Evolutionary conservation across 1,284 basidiomycete genomes (phyloP).

Genomic region (Takashimella koratensis): DNA sequence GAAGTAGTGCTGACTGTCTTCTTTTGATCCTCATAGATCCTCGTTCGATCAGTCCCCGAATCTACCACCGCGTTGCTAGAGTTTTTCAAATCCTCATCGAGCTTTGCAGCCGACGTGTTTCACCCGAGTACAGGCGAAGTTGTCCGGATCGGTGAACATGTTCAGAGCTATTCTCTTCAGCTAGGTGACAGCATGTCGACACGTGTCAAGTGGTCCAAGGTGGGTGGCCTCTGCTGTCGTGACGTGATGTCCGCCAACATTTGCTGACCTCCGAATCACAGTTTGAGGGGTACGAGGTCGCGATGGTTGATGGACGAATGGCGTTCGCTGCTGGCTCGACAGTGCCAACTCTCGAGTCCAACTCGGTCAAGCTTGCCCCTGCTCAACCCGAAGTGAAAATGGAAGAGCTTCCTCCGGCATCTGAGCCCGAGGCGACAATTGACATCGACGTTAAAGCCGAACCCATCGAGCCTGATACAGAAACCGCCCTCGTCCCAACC

Average conservation of each 20-base stretch:
- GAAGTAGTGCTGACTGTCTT: background rate
- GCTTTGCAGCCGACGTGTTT: slow-evolving; percentile 87
- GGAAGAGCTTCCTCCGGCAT: slow-evolving; percentile 3
- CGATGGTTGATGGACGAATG: slow-evolving; percentile 80
- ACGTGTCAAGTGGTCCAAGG: slow-evolving; percentile 80
- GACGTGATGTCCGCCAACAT: background rate
- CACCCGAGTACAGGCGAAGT: slow-evolving; percentile 69
- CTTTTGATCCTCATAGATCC: slow-evolving; percentile 61
- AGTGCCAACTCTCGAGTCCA: slow-evolving; percentile 54
- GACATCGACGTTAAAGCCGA: slow-evolving; percentile 10
- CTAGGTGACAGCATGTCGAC: slow-evolving; percentile 82
- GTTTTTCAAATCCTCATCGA: slow-evolving; percentile 72
- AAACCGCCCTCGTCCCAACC: background rate
- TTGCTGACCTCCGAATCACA: slow-evolving; percentile 40
- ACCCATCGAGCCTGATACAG: slow-evolving; percentile 27
- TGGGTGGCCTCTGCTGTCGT: slow-evolving; percentile 35
- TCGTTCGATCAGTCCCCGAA: slow-evolving; percentile 70
- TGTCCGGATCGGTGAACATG: slow-evolving; percentile 90
- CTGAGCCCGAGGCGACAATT: background rate
- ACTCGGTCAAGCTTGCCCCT: slow-evolving; percentile 58
- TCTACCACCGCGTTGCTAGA: slow-evolving; percentile 70
- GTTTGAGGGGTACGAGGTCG: slow-evolving; percentile 98
- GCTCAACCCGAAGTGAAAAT: slow-evolving; percentile 19
- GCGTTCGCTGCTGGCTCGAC: slow-evolving; percentile 74
- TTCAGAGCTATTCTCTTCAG: slow-evolving; percentile 88